Conservation (phyloP, 2,329 filamentous ascomycete genomes). For the Neoarthrinium moseri region DNA sequence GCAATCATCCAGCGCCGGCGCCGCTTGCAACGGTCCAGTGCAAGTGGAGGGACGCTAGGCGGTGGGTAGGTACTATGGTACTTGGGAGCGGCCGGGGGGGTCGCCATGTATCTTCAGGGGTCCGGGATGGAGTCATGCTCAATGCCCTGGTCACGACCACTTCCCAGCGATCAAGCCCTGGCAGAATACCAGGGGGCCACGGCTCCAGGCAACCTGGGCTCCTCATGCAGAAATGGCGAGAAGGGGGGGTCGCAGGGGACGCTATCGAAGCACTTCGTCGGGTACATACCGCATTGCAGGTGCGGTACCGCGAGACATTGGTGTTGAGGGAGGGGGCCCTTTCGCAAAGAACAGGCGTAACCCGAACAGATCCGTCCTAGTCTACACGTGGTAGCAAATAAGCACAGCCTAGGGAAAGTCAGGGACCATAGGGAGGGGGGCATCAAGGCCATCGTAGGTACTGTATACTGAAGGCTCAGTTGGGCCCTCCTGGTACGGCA, state of each 20-base stretch:
- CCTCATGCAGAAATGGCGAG: no score
- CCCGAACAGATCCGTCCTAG: no score
- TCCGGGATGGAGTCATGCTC: background rate
- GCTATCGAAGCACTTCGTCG: background rate
- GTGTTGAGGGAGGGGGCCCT: no score
- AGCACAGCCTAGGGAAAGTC: no score
- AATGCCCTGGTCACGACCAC: background rate
- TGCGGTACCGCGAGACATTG: background rate
- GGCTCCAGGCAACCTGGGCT: background rate
- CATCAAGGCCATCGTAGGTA: no score
- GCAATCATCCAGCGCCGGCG: background rate
- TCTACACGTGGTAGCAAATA: no score
- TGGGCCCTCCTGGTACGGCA: no score
- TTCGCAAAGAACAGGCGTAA: no score
- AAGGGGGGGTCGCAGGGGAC: no score
- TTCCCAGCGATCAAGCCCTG: background rate
- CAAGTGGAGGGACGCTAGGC: background rate
- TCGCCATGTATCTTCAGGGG: background rate
- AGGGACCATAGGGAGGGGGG: no score
- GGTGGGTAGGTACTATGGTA: background rate
- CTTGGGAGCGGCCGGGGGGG: background rate
- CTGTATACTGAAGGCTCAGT: no score
- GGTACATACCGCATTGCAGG: background rate
- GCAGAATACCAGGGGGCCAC: background rate
- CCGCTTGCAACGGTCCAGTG: constrained; percentile 5